Evolutionary conservation across 2,329 filamentous ascomycete genomes (phyloP), one percentile per base, ranked within the genome.

Genomic region (Aspergillus aculeatinus): DNA sequence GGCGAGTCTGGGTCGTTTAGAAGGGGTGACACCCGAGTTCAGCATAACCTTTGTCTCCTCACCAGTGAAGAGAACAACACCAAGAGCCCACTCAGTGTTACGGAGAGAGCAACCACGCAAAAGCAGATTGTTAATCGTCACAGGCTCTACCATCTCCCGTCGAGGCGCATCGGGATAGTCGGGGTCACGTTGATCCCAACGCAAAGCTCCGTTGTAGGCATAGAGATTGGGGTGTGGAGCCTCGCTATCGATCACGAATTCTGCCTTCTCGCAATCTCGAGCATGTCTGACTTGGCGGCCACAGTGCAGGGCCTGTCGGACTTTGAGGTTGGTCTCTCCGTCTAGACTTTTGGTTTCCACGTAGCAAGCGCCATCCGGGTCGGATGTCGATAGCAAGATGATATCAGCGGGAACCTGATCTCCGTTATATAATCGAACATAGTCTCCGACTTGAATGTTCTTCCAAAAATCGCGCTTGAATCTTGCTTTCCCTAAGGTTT

Each of bases 1-100:
- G 56, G 93, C 91, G 69, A 99, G 93, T 67, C 91, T 88, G 42
- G 95, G 87, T 63, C 94, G 90, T 81, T 99, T 99, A 74, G 87
- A 96, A 12, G 96, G 95, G 1, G 95, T 99, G 63, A 94, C 89
- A 61, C 95, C 95, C 29, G 95, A 91, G 74, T 99, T 99, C 80
- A 97, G 90, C 95, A 99, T 99, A 74, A 97, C 98, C 80, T 98
- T 99, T 35, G 94, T 96, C 74, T 99, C 94, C 71, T 93, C 88
- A 35, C 95, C 95, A 14, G 95, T 98, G 77, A 96, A 99, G 19
- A 96, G 82, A 53, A 98, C 94, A 3, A 99, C 85, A 56, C 93
- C 95, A 5, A 99, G 84, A 57, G 92, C 84, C 95, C 95, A 99
- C 72, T 98, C 93, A 0, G 95, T 99, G 75, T 98, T 99, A 65